phyloP scores from a whole-genome alignment of 2,329 filamentous ascomycete species.

The Lachnellula arida region DNA sequence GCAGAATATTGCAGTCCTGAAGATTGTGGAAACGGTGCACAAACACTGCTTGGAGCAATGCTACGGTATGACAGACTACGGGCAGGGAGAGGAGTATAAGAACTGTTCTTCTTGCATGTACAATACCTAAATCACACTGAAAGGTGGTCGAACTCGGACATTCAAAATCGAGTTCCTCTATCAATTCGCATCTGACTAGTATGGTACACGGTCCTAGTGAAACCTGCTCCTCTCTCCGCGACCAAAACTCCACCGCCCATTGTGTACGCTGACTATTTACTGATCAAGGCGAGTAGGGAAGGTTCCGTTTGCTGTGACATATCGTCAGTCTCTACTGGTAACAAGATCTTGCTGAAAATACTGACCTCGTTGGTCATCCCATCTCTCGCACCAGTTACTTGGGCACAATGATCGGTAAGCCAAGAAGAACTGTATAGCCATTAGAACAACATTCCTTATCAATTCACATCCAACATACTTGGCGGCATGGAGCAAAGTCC shows the following conservation, averaged over 20 bases:
- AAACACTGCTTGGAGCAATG: conserved; percentile 42
- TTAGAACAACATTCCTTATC: conserved; percentile 34
- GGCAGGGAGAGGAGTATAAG: conserved; percentile 18
- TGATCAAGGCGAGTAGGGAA: conserved; percentile 63
- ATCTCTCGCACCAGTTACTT: conserved; percentile 86
- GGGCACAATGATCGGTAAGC: conserved; percentile 98
- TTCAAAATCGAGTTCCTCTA: conserved; percentile 15
- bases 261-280: conserved; percentile 16
- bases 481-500: conserved; percentile 93
- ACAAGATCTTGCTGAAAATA: conserved; percentile 17
- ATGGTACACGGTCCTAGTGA: conserved; percentile 28
- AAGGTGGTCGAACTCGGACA: neutral
- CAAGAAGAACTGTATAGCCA: conserved; percentile 71
- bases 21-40: conserved; percentile 53
- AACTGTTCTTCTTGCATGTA: neutral
- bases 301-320: conserved; percentile 55
- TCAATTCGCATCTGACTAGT: conserved; percentile 28
- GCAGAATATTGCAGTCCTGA: conserved; percentile 56
- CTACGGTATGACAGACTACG: conserved; percentile 36
- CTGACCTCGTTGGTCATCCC: conserved; percentile 96
- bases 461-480: conserved; percentile 56
- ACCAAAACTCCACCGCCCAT: conserved; percentile 1
- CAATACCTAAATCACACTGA: neutral
- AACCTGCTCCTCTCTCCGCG: conserved; percentile 18
- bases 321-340: conserved; percentile 15